Base-by-base conservation (phyloP, 2,329 filamentous ascomycete genomes). In the Claviceps digitariae region DNA sequence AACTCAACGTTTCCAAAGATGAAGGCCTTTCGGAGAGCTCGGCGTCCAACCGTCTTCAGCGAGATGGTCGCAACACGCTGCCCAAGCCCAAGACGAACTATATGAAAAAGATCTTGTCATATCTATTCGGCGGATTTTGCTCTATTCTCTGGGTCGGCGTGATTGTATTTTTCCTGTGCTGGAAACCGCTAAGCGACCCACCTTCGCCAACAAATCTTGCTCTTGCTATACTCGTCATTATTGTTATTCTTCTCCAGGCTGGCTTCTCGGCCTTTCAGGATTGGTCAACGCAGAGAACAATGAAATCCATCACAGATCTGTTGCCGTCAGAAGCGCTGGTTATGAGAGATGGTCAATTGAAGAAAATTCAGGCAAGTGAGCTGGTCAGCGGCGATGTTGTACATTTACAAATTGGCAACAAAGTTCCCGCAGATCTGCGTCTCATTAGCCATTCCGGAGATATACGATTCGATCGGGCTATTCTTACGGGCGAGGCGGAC, bases 141-240 rank as follows among this genome's bases (percentile, higher is more conserved):
- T 73, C 71, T 0, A 64, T 74, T 23, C 65, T 74, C 13, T 74
- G 71, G 72, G 59, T 74, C 38, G 72, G 70, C 20, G 70, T 71
- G 49, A 65, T 74, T 56, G 64, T 74, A 59, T 74, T 74, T 65
- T 74, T 74, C 57, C 59, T 75, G 56, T 74, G 71, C 60, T 75
- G 73, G 72, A 57, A 62, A 20, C 72, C 73, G n/a, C 63, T 75
- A 48, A 72, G 72, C 57, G 61, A 69, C 44, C 72, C 73, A 0
- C 73, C 72, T 0, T 69, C 69, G 2, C 52, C 62, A 1, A 68
- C 69, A 27, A 75, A 74, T 57, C 66, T 75, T 1, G 70, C 70
- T 15, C 66, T 75, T 8, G 71, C 72, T 4, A 68, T 75, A 48
- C 65, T 75, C 1, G 67, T 75, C 38, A 59, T 75, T 58, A 70